A percentile compares a stretch with the other conserved stretches of the same genome.
These are phyloP conservation scores for Arachis hypogaea DNA, from an alignment of 306 rosid genomes.

Conservation along the genomic window DNA sequence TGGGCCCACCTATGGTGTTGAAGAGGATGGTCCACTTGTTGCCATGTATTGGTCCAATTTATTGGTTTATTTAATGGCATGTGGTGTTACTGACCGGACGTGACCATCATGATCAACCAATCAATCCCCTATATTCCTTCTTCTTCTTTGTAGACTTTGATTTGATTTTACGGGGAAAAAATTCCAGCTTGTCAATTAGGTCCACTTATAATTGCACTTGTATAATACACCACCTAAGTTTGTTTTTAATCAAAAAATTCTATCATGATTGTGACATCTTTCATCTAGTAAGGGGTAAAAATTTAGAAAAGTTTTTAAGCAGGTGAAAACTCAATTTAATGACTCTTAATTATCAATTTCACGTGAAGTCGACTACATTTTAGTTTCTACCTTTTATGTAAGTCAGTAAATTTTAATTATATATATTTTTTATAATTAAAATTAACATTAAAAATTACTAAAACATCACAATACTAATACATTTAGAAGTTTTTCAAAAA, in stretches of 20 bases:
- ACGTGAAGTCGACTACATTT: too few relatives aligned
- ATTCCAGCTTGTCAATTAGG: constrained; percentile 20
- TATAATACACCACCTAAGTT: neutral
- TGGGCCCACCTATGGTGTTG: constrained; percentile 23
- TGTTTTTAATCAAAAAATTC: neutral
- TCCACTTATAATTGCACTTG: constrained; percentile 29
- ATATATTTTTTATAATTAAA: too few relatives aligned
- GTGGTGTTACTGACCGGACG: constrained; percentile 21
- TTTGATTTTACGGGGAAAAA: neutral
- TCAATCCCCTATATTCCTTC: constrained; percentile 11
- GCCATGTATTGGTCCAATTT: constrained; percentile 30
- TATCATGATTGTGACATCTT: constrained; percentile 18
- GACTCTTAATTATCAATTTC: accelerated
- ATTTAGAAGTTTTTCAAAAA: too few relatives aligned
- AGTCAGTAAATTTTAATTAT: too few relatives aligned
- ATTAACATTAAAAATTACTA: too few relatives aligned
- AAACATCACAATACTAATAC: too few relatives aligned
- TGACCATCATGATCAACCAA: constrained; percentile 43
- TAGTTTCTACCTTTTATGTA: too few relatives aligned
- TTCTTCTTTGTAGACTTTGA: constrained; percentile 27
- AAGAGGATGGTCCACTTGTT: constrained; percentile 39
- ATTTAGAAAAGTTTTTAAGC: neutral
- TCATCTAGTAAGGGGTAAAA: neutral
- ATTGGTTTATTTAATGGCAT: constrained; percentile 33
- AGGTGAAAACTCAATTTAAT: too few relatives aligned